A percentile compares a stretch with the other conserved stretches of the same genome.
Conservation (phyloP, 257 asterid species). For the Plantago elongata region DNA sequence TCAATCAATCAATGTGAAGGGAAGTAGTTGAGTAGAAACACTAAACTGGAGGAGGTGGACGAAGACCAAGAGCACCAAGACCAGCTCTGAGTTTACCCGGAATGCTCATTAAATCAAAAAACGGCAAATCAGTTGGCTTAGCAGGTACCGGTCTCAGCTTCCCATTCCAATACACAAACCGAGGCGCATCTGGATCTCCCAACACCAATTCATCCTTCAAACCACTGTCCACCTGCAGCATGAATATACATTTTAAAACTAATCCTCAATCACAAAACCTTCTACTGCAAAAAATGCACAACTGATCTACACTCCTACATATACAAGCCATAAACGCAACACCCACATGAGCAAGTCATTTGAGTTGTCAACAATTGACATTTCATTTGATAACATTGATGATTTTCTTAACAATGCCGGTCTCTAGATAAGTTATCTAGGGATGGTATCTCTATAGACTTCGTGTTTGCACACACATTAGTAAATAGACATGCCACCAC, state of each 20-base stretch:
- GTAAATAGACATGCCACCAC: too few relatives aligned
- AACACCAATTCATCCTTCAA: constrained; percentile 81
- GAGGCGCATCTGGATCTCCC: constrained; percentile 94
- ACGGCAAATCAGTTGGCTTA: constrained; percentile 62
- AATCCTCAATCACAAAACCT: too few relatives aligned
- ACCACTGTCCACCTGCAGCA: constrained; percentile 68
- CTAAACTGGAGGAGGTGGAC: constrained; percentile 94
- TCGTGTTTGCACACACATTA: too few relatives aligned
- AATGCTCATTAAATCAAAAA: constrained; percentile 83
- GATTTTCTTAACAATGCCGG: too few relatives aligned
- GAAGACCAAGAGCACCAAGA: constrained; percentile 89
- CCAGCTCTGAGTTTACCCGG: constrained; percentile 92
- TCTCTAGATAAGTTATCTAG: too few relatives aligned
- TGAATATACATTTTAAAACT: background rate
- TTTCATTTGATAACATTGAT: too few relatives aligned
- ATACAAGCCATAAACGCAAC: too few relatives aligned
- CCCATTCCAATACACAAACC: constrained; percentile 84
- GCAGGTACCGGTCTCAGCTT: constrained; percentile 92
- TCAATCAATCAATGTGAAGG: constrained; percentile 9
- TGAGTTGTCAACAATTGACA: too few relatives aligned
- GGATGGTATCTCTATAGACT: too few relatives aligned
- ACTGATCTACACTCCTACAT: too few relatives aligned
- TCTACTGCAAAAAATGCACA: too few relatives aligned
- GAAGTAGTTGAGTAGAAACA: constrained; percentile 5
- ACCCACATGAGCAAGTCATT: too few relatives aligned